Evolutionary conservation across 345 rosid genomes (phyloP).

Genomic region (Physaria fendleri): DNA sequence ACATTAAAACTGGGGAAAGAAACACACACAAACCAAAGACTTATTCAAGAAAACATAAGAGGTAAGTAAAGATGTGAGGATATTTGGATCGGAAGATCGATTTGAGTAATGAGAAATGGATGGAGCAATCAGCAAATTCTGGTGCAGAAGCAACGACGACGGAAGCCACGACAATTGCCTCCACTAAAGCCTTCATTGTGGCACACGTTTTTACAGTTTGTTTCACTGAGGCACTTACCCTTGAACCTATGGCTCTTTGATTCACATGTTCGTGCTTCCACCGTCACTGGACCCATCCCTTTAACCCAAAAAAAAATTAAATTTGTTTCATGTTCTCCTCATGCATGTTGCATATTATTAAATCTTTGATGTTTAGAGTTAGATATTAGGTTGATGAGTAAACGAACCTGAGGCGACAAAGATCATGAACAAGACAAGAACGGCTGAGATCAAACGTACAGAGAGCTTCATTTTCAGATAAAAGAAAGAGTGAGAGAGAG

Average conservation of each 20-base stretch:
- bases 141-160: slow-evolving; percentile 42
- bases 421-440: slow-evolving; percentile 23
- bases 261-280: slow-evolving; percentile 28
- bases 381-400: neutral
- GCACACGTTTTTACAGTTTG: slow-evolving; percentile 35
- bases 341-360: neutral
- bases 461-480: slow-evolving; percentile 26
- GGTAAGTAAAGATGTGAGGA: neutral
- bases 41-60: slow-evolving; percentile 18
- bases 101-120: neutral
- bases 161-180: slow-evolving; percentile 35
- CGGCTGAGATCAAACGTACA: slow-evolving; percentile 27
- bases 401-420: slow-evolving; percentile 27
- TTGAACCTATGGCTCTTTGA: slow-evolving; percentile 33
- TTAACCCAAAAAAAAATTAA: neutral
- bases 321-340: neutral
- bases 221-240: slow-evolving; percentile 16
- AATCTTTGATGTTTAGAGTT: neutral
- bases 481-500: neutral
- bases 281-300: slow-evolving; percentile 14
- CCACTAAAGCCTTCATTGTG: slow-evolving; percentile 35
- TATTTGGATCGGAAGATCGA: neutral
- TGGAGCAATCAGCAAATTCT: slow-evolving; percentile 27
- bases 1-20: neutral
- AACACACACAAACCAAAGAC: slow-evolving; percentile 7